Percentiles rank a stretch among this genome's conserved stretches.
These are phyloP conservation scores for Leptographium flavum DNA, from an alignment of 2,329 filamentous ascomycete species.

Conservation along the genomic window DNA sequence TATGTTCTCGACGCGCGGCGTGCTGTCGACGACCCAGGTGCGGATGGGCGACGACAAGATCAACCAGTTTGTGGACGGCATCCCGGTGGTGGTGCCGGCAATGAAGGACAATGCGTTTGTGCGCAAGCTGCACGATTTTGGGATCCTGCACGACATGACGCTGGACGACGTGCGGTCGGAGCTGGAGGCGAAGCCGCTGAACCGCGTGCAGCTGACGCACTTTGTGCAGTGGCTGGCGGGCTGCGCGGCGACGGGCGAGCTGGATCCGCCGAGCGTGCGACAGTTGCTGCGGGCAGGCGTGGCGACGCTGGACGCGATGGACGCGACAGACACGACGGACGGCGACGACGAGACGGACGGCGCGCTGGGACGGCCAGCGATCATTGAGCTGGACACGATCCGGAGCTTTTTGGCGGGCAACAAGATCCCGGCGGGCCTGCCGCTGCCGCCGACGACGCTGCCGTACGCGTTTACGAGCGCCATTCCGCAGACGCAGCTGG, in stretches of 20 bases:
- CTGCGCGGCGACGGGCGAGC: conserved; percentile 55
- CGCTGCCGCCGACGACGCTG: conserved; percentile 67
- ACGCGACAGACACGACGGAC: not conserved
- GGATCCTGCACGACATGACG: conserved; percentile 75
- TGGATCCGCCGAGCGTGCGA: conserved; percentile 54
- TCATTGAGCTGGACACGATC: conserved; percentile 67
- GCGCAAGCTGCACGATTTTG: conserved; percentile 66
- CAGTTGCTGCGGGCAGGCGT: conserved; percentile 67
- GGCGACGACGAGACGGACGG: conserved; percentile 31
- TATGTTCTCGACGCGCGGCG: conserved; percentile 74
- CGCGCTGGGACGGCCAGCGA: conserved; percentile 23
- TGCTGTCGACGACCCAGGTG: conserved; percentile 71
- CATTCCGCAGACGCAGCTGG: conserved; percentile 52
- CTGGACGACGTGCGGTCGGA: conserved; percentile 75
- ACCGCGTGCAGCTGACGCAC: conserved; percentile 60
- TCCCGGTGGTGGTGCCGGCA: conserved; percentile 70
- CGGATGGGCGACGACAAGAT: conserved; percentile 57
- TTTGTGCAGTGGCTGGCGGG: conserved; percentile 75
- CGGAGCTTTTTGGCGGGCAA: conserved; percentile 60
- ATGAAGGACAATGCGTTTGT: conserved; percentile 65
- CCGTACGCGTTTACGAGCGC: conserved; percentile 70
- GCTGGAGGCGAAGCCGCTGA: conserved; percentile 68
- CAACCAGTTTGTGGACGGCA: conserved; percentile 66
- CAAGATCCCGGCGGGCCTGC: conserved; percentile 68
- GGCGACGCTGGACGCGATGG: conserved; percentile 38